phyloP scores from a whole-genome alignment of 2,329 filamentous ascomycete genomes.

The Microdochium paspali region DNA sequence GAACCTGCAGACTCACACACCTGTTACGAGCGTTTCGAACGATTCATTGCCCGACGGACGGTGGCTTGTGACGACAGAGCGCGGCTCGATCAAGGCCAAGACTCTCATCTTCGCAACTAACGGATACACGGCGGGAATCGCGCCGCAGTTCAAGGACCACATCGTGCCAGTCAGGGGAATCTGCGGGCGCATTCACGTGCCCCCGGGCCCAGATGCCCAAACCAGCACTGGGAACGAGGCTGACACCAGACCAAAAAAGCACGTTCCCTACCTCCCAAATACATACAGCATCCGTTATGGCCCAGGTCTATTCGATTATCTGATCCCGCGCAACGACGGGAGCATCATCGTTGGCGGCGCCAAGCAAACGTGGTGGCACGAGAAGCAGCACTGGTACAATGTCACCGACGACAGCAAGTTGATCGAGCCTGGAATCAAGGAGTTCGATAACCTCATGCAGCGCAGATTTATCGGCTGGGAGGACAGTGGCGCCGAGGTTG shows the following conservation, averaged over 20 bases:
- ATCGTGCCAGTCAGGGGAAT: constrained; percentile 22
- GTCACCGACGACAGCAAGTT: constrained; percentile 29
- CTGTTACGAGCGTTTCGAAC: constrained; percentile 10
- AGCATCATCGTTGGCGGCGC: constrained; percentile 34
- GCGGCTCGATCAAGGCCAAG: constrained; percentile 42
- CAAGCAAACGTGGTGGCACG: constrained; percentile 17
- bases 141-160: constrained; percentile 18
- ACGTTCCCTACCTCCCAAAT: constrained; percentile 7
- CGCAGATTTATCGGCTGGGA: constrained; percentile 34
- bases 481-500: constrained; percentile 22
- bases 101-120: constrained; percentile 28
- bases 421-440: constrained; percentile 25
- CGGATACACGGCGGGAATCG: constrained; percentile 19
- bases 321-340: constrained; percentile 28
- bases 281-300: constrained; percentile 12
- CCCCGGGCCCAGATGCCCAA: background rate
- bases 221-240: too few relatives aligned
- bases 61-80: constrained; percentile 33
- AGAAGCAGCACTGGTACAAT: constrained; percentile 29
- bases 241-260: background rate
- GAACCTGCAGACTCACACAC: constrained; percentile 17
- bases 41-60: constrained; percentile 10
- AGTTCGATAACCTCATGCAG: constrained; percentile 38
- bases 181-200: constrained; percentile 10
- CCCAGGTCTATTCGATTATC: constrained; percentile 19